Evolutionary conservation across 345 rosid species (phyloP).

Genomic region (Corymbia maculata): DNA sequence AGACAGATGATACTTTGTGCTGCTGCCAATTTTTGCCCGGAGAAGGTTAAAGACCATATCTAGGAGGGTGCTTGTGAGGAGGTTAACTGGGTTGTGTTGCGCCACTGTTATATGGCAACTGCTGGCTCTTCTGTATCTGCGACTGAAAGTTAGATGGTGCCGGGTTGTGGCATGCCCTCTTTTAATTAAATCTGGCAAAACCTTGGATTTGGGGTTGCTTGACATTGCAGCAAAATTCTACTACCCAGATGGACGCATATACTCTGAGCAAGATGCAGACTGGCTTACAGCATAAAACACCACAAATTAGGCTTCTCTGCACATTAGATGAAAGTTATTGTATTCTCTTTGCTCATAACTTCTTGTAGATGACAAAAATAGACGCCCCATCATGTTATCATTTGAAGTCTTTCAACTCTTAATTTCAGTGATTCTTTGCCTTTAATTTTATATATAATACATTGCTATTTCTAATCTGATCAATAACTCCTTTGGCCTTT

Average conservation of each 20-base stretch:
- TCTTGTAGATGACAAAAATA: neutral
- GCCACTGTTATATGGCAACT: neutral
- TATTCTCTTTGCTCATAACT: neutral
- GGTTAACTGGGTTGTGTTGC: neutral
- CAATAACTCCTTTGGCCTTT: slow-evolving; percentile 1
- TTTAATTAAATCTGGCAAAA: neutral
- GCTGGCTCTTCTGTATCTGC: neutral
- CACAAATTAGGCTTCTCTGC: neutral
- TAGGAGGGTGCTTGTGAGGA: neutral
- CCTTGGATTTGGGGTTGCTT: neutral
- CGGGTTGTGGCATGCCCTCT: neutral
- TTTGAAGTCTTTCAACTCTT: neutral
- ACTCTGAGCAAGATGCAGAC: neutral
- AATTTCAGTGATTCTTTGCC: neutral
- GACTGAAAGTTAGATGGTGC: neutral
- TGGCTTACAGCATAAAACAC: neutral
- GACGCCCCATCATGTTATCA: neutral
- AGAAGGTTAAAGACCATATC: neutral
- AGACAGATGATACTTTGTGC: neutral
- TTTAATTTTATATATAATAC: no score
- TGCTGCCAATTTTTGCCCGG: neutral
- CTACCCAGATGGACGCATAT: neutral
- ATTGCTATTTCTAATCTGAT: neutral
- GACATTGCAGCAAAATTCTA: neutral
- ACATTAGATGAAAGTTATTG: neutral